These are phyloP conservation scores for Herpetospermum pedunculosum DNA, from an alignment of 306 rosid species.

Conservation along the genomic window DNA sequence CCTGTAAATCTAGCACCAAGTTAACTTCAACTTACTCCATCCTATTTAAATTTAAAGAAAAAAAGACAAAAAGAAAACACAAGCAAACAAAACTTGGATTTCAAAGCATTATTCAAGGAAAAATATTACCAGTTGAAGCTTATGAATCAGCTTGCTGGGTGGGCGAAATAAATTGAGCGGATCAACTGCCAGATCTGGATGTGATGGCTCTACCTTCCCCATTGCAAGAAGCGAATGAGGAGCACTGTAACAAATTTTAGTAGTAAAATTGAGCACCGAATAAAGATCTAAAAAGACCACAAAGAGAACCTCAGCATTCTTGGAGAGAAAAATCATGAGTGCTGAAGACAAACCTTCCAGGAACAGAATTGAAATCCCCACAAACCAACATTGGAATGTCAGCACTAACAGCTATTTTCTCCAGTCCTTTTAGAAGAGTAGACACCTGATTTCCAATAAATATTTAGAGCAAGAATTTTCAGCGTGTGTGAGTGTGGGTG, in stretches of 20 bases:
- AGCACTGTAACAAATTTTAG: constrained; percentile 55
- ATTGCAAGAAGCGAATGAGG: constrained; percentile 86
- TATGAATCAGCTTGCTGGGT: constrained; percentile 80
- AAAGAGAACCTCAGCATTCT: not conserved
- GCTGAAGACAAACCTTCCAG: constrained; percentile 60
- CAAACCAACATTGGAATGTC: constrained; percentile 97
- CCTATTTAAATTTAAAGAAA: not conserved
- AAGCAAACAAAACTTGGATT: not conserved
- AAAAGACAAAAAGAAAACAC: not conserved
- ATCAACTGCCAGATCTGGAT: constrained; percentile 79
- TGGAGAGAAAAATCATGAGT: not conserved
- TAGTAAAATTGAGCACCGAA: not conserved
- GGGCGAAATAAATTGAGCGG: constrained; percentile 88
- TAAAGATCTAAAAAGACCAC: not conserved
- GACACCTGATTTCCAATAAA: constrained; percentile 45
- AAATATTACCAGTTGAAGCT: constrained; percentile 74
- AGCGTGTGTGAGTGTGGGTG: not conserved
- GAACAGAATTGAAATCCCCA: constrained; percentile 90
- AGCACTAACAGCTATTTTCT: constrained; percentile 88
- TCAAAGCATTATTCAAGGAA: not conserved
- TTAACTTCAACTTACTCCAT: not conserved
- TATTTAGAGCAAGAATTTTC: not conserved
- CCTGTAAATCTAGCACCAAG: constrained; percentile 31
- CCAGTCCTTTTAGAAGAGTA: constrained; percentile 94
- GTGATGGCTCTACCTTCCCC: constrained; percentile 83